Evolutionary conservation across 371 early-diverging fungal genomes (phyloP).

Genomic region (Lichtheimia ramosa): DNA sequence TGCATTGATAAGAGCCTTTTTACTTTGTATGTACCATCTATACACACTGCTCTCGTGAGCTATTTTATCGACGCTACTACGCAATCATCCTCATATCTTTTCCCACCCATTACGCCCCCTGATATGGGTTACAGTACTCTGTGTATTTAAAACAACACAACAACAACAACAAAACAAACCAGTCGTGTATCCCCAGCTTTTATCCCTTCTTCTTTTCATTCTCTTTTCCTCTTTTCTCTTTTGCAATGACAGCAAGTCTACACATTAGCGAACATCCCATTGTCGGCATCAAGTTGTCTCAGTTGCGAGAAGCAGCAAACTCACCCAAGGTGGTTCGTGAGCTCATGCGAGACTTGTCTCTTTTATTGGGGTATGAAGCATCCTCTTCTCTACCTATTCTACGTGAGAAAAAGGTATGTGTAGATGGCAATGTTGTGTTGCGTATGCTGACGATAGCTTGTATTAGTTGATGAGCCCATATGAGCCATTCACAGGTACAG

Average conservation of each 20-base stretch:
- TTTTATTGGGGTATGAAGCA: slow-evolving; percentile 71
- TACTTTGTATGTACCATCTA: too few species aligned
- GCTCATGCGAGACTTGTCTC: slow-evolving; percentile 61
- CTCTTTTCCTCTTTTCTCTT: slow-evolving; percentile 19
- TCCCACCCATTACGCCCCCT: not conserved
- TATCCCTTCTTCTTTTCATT: slow-evolving; percentile 10
- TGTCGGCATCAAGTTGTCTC: slow-evolving; percentile 67
- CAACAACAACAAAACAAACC: not conserved
- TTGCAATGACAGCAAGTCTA: slow-evolving; percentile 17
- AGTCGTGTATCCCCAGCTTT: not conserved
- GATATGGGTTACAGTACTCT: not conserved
- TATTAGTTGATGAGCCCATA: slow-evolving; percentile 47
- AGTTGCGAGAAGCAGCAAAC: slow-evolving; percentile 62
- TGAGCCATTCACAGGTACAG: slow-evolving; percentile 47
- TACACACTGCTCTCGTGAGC: too few species aligned
- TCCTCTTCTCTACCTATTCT: slow-evolving; percentile 52
- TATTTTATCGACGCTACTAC: too few species aligned
- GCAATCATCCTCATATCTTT: slow-evolving; percentile 1
- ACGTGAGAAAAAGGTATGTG: slow-evolving; percentile 37
- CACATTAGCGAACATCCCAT: slow-evolving; percentile 67
- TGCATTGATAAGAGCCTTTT: too few species aligned
- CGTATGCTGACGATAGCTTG: not conserved
- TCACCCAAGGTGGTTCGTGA: slow-evolving; percentile 69
- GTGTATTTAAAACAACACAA: too few species aligned
- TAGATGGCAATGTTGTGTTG: not conserved